Evolutionary conservation across 1,284 basidiomycete species (phyloP), one percentile per base, ranked within the genome.

Genomic region (Sporisorium graminicola): DNA sequence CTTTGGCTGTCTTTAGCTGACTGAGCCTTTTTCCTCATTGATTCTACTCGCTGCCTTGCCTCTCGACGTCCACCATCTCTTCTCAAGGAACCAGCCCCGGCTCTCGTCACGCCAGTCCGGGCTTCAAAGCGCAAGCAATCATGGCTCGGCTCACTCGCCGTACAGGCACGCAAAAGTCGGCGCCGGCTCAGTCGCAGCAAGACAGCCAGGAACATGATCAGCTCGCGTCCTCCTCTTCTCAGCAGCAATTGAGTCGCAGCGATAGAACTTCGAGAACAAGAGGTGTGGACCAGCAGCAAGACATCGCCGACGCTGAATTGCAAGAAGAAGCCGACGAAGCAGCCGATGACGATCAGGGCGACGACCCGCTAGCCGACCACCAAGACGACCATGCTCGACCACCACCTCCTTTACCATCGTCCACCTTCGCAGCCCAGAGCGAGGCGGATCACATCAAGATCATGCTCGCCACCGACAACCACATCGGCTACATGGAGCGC

Each of bases 401-500:
- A 22, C 56, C 42, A 24, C 67, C 63, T 16, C 59, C 51, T 31
- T 58, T 44, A 29, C 67, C 73, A 31, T 27, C 67, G 6, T 58
- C 73, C 27, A 71, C 67, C 13, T 75, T 75, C 46, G 52, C 73
- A 3, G 67, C 73, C 2, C 49, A 37, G 12, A 63, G 50, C 49
- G 67, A 79, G 31, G 43, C 54, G 7, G 65, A 74, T 26, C 77
- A 81, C 40, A 66, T 78, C 64, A 78, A 75, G 65, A 81, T 79
- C 63, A 78, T 84, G 70, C 75, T 84, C 10, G 82, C 81, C n/a
- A 83, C 82, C 16, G 82, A 84, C 63, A 80, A 79, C 14, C 82
- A 84, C 85, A 93, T 99, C 70, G 97, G 97, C 0, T 97, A 94
- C 87, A 90, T 93, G 65, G 97, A 99, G 86, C 90, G 94, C 67